Evolutionary conservation across 139 green algal species (phyloP).

Genomic region (Edaphochlamys debaryana): DNA sequence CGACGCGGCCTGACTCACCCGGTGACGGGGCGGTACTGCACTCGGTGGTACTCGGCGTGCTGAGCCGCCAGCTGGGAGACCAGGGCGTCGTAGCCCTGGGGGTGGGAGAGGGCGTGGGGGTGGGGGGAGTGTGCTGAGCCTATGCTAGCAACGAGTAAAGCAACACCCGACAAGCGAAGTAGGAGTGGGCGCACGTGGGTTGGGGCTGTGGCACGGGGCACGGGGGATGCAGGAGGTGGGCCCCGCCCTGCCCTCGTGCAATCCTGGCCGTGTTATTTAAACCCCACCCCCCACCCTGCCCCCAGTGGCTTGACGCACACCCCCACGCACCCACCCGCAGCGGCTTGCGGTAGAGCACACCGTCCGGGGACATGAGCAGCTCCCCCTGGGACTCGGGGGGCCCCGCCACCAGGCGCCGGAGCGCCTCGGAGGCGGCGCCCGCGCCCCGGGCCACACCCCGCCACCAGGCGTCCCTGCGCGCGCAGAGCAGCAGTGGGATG

Average conservation of each 20-base stretch:
- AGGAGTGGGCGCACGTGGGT: background rate
- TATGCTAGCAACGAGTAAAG: background rate
- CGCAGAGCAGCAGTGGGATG: background rate
- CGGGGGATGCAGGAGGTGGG: too few species aligned
- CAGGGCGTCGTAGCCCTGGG: slow-evolving; percentile 16
- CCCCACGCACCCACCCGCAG: background rate
- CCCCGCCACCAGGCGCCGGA: background rate
- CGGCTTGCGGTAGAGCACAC: slow-evolving; percentile 1
- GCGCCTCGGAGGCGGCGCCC: background rate
- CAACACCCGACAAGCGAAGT: background rate
- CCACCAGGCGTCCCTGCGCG: slow-evolving; percentile 28
- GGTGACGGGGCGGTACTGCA: slow-evolving; percentile 33
- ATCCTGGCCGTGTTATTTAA: too few species aligned
- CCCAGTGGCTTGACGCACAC: too few species aligned
- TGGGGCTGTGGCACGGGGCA: background rate
- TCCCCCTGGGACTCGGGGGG: background rate
- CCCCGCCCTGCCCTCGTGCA: too few species aligned
- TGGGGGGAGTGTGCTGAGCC: background rate
- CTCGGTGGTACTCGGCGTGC: slow-evolving; percentile 31
- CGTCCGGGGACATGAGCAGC: slow-evolving; percentile 22
- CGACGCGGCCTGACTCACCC: background rate
- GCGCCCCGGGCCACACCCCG: slow-evolving; percentile 19
- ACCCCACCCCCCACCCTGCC: background rate
- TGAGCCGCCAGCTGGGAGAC: slow-evolving; percentile 13
- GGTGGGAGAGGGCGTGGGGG: too few species aligned